Evolutionary conservation across 805 yeast genomes (phyloP), one percentile per base, ranked within the genome.

Genomic region (Barnettozyma pratensis): DNA sequence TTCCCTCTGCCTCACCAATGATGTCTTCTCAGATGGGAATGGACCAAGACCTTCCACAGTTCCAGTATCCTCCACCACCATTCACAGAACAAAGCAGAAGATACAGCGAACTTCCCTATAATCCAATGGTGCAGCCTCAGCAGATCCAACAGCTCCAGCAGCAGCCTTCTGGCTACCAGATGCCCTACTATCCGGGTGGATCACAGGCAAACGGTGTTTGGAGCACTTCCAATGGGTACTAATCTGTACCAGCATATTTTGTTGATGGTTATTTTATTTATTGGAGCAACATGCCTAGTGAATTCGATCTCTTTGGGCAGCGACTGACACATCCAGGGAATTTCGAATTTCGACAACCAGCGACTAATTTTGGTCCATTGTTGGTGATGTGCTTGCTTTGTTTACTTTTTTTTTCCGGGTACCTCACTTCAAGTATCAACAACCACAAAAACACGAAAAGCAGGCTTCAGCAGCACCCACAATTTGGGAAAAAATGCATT

Each of bases 121-220:
- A 19, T 3, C 19, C 19, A 19, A 19, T 19, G 19, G 19, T 19
- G 3, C 19, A 19, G 19, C 19, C 34, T 14, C 43, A 45, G 32
- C 43, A 31, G 25, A 36, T 9, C 8, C 40, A 32, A 35, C 44
- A 35, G 37, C 42, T 28, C 43, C 41, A 42, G 41, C 32, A 37
- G 29, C 42, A 40, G 32, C 41, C n/a, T 36, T 12, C 38, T 28
- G 39, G 34, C 12, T 19, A 4, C 43, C 47, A 32, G 12, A 32
- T 32, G 12, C 35, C 11, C 35, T 32, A 42, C n/a, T 32, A 11
- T 32, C 26, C 14, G 14, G 44, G 19, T 34, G 7, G 27, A 29
- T 3, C 10, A 12, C 30, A 32, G 14, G 44, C 44, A 19, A 3
- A 19, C 19, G 19, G 19, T 19, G 19, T 19, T 19, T 19, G 34